Conservation (phyloP, 805 yeast species). For the Yarrowia sp. region DNA sequence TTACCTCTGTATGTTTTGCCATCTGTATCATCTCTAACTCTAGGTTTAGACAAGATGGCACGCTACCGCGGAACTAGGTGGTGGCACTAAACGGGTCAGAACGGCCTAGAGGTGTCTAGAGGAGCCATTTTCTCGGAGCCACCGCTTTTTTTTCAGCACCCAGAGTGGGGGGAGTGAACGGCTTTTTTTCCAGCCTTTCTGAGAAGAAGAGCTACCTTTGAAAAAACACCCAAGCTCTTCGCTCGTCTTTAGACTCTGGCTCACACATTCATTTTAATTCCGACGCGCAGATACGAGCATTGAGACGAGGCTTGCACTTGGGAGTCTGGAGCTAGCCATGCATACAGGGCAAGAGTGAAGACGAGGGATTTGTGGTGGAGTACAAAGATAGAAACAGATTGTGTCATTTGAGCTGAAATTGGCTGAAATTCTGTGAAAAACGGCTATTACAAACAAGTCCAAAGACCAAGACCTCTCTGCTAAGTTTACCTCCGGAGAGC, state of each 20-base stretch:
- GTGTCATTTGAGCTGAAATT: too few species aligned
- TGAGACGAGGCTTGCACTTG: background rate
- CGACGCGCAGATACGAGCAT: background rate
- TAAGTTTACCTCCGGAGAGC: too few species aligned
- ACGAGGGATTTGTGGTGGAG: too few species aligned
- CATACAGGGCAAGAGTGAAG: too few species aligned
- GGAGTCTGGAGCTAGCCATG: conserved; percentile 1
- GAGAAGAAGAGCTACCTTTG: too few species aligned
- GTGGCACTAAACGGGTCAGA: background rate
- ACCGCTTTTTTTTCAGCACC: too few species aligned
- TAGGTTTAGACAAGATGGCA: conserved; percentile 7
- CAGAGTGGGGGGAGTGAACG: background rate
- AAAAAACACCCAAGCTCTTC: too few species aligned
- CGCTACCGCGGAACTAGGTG: conserved; percentile 11
- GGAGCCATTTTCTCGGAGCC: conserved; percentile 7
- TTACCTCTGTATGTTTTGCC: background rate
- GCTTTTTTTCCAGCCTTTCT: background rate
- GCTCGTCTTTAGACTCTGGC: background rate
- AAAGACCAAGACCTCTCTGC: too few species aligned
- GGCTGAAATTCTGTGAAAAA: too few species aligned
- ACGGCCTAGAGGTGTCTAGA: background rate
- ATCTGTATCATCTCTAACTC: conserved; percentile 1
- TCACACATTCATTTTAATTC: background rate
- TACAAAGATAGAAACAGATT: too few species aligned
- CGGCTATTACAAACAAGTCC: too few species aligned